Percentiles rank a stretch among this genome's conserved stretches.
phyloP scores from a whole-genome alignment of 2,329 filamentous ascomycete genomes.

The Alternaria sp. region DNA sequence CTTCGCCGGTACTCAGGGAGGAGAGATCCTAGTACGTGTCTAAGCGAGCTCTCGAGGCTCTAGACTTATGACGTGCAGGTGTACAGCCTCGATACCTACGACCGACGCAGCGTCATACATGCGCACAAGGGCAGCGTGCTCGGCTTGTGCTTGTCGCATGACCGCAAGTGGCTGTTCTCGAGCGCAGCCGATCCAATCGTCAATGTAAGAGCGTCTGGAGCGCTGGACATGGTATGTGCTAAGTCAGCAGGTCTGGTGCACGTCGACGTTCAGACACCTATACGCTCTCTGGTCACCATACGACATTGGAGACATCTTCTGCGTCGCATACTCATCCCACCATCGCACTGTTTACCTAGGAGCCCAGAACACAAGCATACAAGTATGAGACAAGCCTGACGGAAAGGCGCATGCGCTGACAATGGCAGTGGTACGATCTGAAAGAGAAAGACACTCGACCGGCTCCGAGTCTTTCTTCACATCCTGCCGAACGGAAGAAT shows the following conservation, averaged over 20 bases:
- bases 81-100: slow-evolving; percentile 89
- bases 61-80: slow-evolving; percentile 56
- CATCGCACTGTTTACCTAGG: slow-evolving; percentile 88
- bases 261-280: slow-evolving; percentile 75
- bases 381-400: slow-evolving; percentile 42
- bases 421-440: slow-evolving; percentile 77
- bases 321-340: slow-evolving; percentile 84
- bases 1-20: slow-evolving; percentile 91
- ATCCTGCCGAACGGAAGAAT: slow-evolving; percentile 80
- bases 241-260: slow-evolving; percentile 75
- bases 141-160: slow-evolving; percentile 79
- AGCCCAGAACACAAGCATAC: slow-evolving; percentile 89
- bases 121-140: slow-evolving; percentile 93
- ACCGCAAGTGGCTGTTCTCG: slow-evolving; percentile 82
- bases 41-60: neutral
- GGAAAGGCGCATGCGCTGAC: slow-evolving; percentile 16
- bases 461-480: slow-evolving; percentile 69
- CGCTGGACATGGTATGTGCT: slow-evolving; percentile 3
- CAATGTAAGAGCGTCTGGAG: slow-evolving; percentile 64
- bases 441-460: slow-evolving; percentile 69
- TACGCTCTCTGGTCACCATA: slow-evolving; percentile 94
- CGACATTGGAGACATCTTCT: slow-evolving; percentile 96
- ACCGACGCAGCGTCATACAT: slow-evolving; percentile 79
- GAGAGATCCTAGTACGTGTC: slow-evolving; percentile 77
- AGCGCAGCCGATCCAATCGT: slow-evolving; percentile 93